Conservation (phyloP, 2,329 filamentous ascomycete species). For the Emergomyces orientalis region DNA sequence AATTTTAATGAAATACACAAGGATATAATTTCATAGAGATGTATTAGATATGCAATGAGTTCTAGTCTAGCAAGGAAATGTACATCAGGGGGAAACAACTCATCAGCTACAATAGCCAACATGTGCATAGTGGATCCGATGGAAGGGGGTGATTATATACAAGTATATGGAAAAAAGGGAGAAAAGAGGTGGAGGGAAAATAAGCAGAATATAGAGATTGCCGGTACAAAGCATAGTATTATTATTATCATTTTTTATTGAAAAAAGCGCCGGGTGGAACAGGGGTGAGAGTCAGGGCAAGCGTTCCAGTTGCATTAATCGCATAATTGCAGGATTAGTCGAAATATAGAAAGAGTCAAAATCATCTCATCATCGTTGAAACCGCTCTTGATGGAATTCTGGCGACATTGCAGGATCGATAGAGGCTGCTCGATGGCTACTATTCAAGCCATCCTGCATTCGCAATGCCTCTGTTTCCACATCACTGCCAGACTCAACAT, state of each 20-base stretch:
- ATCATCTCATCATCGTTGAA: not conserved
- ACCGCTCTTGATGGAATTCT: not conserved
- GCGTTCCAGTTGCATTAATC: not conserved
- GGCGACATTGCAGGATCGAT: not conserved
- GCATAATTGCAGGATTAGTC: not conserved
- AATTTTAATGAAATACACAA: not conserved
- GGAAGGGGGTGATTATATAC: not conserved
- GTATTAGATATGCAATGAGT: not conserved
- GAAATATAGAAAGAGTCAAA: not conserved
- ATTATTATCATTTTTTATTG: too few species aligned
- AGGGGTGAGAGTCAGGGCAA: too few species aligned
- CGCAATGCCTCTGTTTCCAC: constrained; percentile 1
- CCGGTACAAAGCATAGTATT: too few species aligned
- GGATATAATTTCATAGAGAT: not conserved
- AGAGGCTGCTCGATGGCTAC: too few species aligned
- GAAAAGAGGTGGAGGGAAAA: not conserved
- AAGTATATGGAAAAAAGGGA: not conserved
- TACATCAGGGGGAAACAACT: not conserved
- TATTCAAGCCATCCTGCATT: not conserved
- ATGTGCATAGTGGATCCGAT: too few species aligned
- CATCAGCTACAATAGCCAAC: not conserved
- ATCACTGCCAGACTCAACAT: constrained; percentile 2
- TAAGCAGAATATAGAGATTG: too few species aligned
- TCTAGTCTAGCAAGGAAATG: not conserved
- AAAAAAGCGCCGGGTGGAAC: too few species aligned